Base-by-base conservation (phyloP, 768 basidiomycete species). In the Leccinum truebloodii region DNA sequence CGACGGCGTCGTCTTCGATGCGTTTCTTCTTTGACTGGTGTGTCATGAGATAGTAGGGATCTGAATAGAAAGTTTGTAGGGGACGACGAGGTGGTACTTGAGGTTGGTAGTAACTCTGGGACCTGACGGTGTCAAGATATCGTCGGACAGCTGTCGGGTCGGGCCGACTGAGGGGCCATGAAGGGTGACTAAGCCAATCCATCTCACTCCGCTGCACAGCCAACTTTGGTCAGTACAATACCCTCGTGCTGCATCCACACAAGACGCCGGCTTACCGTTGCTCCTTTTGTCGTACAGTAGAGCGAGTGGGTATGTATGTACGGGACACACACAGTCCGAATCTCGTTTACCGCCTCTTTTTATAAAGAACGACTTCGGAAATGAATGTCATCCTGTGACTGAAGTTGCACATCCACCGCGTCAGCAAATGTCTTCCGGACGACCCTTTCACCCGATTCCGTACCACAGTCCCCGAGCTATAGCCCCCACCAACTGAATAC, bases 11-110 rank as follows among this genome's bases (percentile, higher is more conserved):
- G 59, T 89, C 90, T 54, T 86, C 84, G 65, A 85, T 70, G 57
- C 86, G 87, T 75, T 91, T 92, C 83, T 94, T 94, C 82, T 89
- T 92, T 1, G 81, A 78, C 63, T 83, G 84, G 71, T 83, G 79
- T 57, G 82, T 73, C 75, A 83, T 81, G 52, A 78, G 61, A 54
- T 78, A 71, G 61, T 76, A 68, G 55, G 83, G 80, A 73, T 86
- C 81, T 62, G 78, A 75, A 72, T 68, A 66, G 10, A 65, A 67
- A 9, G 54, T 63, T 49, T 65, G 64, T 16, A 71, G 69, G 13
- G 66, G 67, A 60, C 62, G 67, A 60, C 62, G 65, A 24, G 26
- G 53, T 12, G 59, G 64, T 10, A 35, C 55, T 63, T 64, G 44
- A 20, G 44, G 69, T 55, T 65, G 57, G 63, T 61, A 66, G 61